A percentile compares a stretch with the other conserved stretches of the same genome.
Evolutionary conservation across 2,329 filamentous ascomycete species (phyloP).

Genomic region (Aschersonia sp.): DNA sequence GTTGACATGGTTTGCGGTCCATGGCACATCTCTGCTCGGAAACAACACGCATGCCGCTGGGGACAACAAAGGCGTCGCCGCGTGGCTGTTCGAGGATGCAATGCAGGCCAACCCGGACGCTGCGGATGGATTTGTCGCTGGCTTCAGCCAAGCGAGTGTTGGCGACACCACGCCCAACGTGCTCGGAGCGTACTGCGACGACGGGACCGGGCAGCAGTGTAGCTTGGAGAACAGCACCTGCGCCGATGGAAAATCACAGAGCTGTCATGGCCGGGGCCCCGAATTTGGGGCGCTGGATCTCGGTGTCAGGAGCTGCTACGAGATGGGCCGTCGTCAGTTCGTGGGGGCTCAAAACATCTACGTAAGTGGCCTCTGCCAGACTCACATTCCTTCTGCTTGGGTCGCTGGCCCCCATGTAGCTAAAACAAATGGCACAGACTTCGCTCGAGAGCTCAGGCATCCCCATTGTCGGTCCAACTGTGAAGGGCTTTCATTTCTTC

Average conservation of each 20-base stretch:
- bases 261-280: slow-evolving; percentile 62
- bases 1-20: slow-evolving; percentile 82
- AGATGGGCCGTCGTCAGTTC: slow-evolving; percentile 62
- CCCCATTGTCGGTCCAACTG: slow-evolving; percentile 45
- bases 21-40: slow-evolving; percentile 79
- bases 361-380: slow-evolving; percentile 12
- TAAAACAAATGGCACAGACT: not conserved
- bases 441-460: slow-evolving; percentile 30
- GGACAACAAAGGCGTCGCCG: slow-evolving; percentile 94
- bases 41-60: slow-evolving; percentile 86
- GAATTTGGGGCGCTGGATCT: slow-evolving; percentile 53
- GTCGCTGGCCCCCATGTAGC: not conserved
- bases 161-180: slow-evolving; percentile 86
- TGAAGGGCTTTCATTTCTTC: slow-evolving; percentile 76
- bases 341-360: slow-evolving; percentile 36
- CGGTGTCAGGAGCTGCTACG: slow-evolving; percentile 59
- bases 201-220: slow-evolving; percentile 58
- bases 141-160: slow-evolving; percentile 83
- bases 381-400: not conserved
- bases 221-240: slow-evolving; percentile 77
- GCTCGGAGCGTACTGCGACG: slow-evolving; percentile 78
- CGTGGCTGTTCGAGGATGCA: slow-evolving; percentile 67
- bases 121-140: slow-evolving; percentile 63
- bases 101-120: slow-evolving; percentile 38
- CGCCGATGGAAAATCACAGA: slow-evolving; percentile 49